These are phyloP conservation scores for Mycena vulgaris DNA, from an alignment of 768 basidiomycete genomes.

Conservation along the genomic window DNA sequence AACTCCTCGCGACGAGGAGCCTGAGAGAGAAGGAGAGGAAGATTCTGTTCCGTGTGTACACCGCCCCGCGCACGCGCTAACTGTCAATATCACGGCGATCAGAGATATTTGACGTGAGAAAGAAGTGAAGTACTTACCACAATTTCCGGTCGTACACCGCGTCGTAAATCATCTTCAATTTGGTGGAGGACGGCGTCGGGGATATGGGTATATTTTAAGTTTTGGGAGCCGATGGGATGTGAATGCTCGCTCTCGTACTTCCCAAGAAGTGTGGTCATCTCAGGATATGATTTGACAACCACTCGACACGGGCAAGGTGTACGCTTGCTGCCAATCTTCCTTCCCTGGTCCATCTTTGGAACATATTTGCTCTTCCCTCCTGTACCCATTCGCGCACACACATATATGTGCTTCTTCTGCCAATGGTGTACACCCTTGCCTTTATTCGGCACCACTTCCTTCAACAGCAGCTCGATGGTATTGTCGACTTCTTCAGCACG, in stretches of 20 bases:
- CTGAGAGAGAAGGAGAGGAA: not conserved
- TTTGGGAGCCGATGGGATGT: slow-evolving; percentile 8
- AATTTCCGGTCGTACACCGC: not conserved
- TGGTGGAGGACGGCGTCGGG: not conserved
- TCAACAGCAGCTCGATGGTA: slow-evolving; percentile 7
- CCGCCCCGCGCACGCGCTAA: not conserved
- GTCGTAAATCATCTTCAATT: slow-evolving; percentile 2
- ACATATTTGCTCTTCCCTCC: slow-evolving; percentile 16
- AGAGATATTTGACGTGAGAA: not conserved
- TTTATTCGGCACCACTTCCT: slow-evolving; percentile 15
- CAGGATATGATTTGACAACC: slow-evolving; percentile 7
- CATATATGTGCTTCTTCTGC: slow-evolving; percentile 13
- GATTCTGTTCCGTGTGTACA: slow-evolving; percentile 13
- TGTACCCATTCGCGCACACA: slow-evolving; percentile 18
- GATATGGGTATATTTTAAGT: slow-evolving; percentile 10
- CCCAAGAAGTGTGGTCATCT: slow-evolving; percentile 9
- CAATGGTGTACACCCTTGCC: not conserved
- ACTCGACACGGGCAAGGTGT: slow-evolving; percentile 5
- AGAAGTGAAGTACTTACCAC: not conserved
- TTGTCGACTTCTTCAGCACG: not conserved
- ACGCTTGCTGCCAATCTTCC: slow-evolving; percentile 2
- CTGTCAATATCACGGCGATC: not conserved
- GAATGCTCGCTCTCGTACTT: slow-evolving; percentile 5
- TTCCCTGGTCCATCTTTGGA: not conserved
- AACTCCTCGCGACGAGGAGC: slow-evolving; percentile 15